Base-by-base conservation (phyloP, 2,329 filamentous ascomycete genomes). In the Aspergillus fischeri region DNA sequence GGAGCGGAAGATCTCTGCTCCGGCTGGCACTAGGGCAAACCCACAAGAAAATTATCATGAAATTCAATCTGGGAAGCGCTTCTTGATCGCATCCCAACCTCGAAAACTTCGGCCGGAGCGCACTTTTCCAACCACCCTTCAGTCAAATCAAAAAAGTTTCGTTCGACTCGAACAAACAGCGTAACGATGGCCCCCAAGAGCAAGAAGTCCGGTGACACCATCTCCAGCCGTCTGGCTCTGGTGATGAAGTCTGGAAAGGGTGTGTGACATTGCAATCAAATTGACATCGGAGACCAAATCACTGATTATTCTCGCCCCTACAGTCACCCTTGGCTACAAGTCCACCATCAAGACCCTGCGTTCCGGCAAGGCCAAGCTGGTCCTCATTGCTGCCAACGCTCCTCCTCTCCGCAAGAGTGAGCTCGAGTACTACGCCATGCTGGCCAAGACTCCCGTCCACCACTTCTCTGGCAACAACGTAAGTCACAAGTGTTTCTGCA, bases 401-500 rank as follows among this genome's bases (percentile, higher is more conserved):
- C 92, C 93, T 76, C 94, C 94, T 79, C 90, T 99, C 73, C 88
- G 93, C 80, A 99, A 97, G 89, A 91, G 86, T 74, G 93, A 97
- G 85, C 87, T 97, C 64, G 93, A 97, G 84, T 97, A 84, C 82
- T 92, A 92, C 84, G 86, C 86, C 77, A 94, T 94, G 91, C 80
- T 96, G 73, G 88, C 87, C 78, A 96, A 97, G 88, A 91, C 89
- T 72, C 87, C 89, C 66, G 93, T 97, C 74, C 93, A 97, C 86
- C 94, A 99, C 86, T 97, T 97, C 83, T 85, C 85, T 70, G 94
- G 94, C 74, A 96, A 95, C 88, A 97, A 97, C 87, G 93, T 97
- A 88, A 89, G 93, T 91, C 50, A 44, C 60, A 51, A 47, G 54
- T 28, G 41, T 28, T 4, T 24, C 10, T 32, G 35, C 35, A n/a